These are phyloP conservation scores for Aurifilum marmelostoma DNA, from an alignment of 2,329 filamentous ascomycete species.

Conservation along the genomic window DNA sequence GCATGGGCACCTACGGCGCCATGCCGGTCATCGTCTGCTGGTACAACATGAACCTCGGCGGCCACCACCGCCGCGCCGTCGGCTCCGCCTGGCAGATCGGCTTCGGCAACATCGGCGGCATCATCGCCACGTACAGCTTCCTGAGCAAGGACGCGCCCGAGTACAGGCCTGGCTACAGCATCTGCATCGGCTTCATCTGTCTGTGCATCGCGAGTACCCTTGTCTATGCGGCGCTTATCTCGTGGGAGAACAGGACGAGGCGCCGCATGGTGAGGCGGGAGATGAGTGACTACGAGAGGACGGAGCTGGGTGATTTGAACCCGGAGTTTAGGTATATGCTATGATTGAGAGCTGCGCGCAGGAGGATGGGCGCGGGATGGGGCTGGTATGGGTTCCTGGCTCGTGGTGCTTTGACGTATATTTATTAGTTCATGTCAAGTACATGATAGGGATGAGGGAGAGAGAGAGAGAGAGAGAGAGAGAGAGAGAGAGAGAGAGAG, in stretches of 20 bases:
- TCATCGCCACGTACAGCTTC: constrained; percentile 75
- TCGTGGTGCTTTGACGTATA: neutral
- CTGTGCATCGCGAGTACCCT: constrained; percentile 66
- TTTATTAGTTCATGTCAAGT: neutral
- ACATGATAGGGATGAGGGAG: no score
- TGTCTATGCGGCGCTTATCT: constrained; percentile 63
- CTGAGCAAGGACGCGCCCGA: constrained; percentile 66
- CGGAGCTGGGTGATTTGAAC: constrained; percentile 46
- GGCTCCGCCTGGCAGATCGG: constrained; percentile 78
- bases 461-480: no score
- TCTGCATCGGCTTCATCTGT: constrained; percentile 74
- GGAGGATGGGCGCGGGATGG: no score
- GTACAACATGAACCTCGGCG: constrained; percentile 80
- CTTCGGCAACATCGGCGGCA: constrained; percentile 79
- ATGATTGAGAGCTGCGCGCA: constrained; percentile 29
- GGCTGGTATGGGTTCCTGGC: neutral
- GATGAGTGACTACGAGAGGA: constrained; percentile 42
- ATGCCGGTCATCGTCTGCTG: constrained; percentile 87
- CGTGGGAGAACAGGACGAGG: constrained; percentile 62
- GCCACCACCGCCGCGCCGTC: constrained; percentile 71
- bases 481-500: no score
- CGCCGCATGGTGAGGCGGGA: constrained; percentile 42
- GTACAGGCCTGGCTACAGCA: constrained; percentile 75
- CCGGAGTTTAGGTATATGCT: constrained; percentile 44
- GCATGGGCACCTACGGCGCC: constrained; percentile 79